Evolutionary conservation across 495 filamentous ascomycete genomes (phyloP), one percentile per base, ranked within the genome.

Genomic region (Penicillium flavigenum): DNA sequence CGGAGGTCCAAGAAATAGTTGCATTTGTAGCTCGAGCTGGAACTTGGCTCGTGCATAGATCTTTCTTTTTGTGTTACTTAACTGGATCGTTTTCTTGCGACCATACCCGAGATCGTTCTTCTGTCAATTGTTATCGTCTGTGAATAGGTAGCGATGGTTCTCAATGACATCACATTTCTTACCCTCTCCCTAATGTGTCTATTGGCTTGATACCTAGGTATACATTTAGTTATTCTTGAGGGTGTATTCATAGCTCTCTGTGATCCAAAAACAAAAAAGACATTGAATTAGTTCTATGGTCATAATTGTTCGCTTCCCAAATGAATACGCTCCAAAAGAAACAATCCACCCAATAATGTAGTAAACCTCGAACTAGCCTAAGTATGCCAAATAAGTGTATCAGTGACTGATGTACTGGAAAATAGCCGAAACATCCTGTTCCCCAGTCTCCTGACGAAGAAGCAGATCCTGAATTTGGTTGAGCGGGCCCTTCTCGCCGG

Each of bases 331-430:
- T 57, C 34, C 39, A 57, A 54, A 48, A 31, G 9, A 58, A 46
- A 48, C 31, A 42, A 42, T 32, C 17, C 31, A 10, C 32, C 47
- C 19, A 41, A 51, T 26, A 48, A n/a, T 39, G n/a, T 39, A 39
- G 7, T 20, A 51, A 54, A 44, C 12, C 31, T 1, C 27, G 4
- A 48, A 41, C 20, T 14, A 5, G 20, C 34, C 20, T 34, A 31
- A 17, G n/a, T 31, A 32, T 26, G 45, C 56, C 50, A 43, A 52
- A 34, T 34, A 44, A 42, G 10, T 26, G n/a, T 29, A 63, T 81
- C 69, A 90, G 78, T 98, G 94, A 62, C 92, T 96, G 63, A 98
- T 98, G 74, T 96, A 98, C 82, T 98, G 94, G 71, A 98, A 99
- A 53, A 96, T 90, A 38, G 92, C 90, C 50, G 89, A 96, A 3